These are phyloP conservation scores for Ceratorhiza oryzae-sativae DNA, from an alignment of 1,284 basidiomycete genomes.

Conservation along the genomic window DNA sequence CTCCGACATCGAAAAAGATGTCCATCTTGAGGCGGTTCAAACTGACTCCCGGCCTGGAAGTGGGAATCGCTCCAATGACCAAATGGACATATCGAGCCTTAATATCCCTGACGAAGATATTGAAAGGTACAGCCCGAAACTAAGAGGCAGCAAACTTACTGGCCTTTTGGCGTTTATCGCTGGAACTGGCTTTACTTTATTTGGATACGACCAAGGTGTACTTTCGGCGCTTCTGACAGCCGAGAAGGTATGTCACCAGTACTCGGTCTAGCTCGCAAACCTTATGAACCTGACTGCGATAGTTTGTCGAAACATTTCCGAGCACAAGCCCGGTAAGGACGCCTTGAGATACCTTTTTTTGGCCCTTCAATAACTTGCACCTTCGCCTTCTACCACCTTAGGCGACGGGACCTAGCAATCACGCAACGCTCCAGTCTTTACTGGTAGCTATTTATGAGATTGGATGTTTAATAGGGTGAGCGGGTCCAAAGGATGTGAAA, in stretches of 20 bases:
- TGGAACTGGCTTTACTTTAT: conserved; percentile 64
- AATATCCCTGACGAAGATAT: conserved; percentile 16
- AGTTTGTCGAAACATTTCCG: conserved; percentile 63
- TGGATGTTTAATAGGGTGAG: conserved; percentile 44
- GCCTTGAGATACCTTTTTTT: not conserved
- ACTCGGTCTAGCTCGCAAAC: not conserved
- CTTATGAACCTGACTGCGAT: not conserved
- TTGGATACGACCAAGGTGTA: conserved; percentile 73
- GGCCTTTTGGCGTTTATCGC: conserved; percentile 60
- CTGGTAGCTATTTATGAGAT: conserved; percentile 62
- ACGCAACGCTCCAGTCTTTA: conserved; percentile 63
- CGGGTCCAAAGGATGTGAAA: not conserved
- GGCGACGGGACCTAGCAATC: conserved; percentile 50
- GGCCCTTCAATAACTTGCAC: not conserved
- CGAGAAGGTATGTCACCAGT: conserved; percentile 52
- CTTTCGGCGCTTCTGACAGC: conserved; percentile 67
- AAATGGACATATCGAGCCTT: not conserved
- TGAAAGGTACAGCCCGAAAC: conserved; percentile 47
- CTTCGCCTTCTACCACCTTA: not conserved
- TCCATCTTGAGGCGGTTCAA: not conserved
- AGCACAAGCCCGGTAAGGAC: conserved; percentile 45
- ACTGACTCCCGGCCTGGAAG: conserved; percentile 6
- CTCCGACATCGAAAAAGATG: conserved; percentile 3
- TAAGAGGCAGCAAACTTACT: conserved; percentile 57
- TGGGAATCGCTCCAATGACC: not conserved